Percentiles rank a stretch among this genome's conserved stretches.
Evolutionary conservation across 495 filamentous ascomycete genomes (phyloP).

Genomic region (Aspergillus diversus): DNA sequence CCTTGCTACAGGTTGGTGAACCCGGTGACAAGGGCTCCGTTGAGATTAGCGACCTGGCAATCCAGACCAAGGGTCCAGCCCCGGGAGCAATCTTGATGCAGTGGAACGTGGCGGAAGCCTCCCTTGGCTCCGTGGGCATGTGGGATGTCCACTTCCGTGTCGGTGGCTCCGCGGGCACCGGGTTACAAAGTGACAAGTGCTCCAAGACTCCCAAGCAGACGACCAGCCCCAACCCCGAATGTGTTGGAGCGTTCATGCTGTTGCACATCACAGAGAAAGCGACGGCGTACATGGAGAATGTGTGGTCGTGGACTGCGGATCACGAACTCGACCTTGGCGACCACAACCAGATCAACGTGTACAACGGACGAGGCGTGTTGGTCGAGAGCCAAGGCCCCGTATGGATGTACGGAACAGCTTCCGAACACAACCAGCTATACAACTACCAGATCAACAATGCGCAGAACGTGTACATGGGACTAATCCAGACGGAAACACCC

Average conservation of each 20-base stretch:
- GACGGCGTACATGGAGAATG: conserved; percentile 84
- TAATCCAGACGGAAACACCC: conserved; percentile 91
- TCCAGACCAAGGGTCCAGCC: conserved; percentile 64
- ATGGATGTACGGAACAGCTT: conserved; percentile 75
- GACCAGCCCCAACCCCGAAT: conserved; percentile 57
- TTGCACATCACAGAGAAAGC: conserved; percentile 75
- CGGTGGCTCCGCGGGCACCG: conserved; percentile 79
- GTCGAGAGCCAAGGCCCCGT: conserved; percentile 64
- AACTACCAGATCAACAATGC: conserved; percentile 85
- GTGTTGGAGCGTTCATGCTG: conserved; percentile 78
- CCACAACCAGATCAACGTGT: conserved; percentile 86
- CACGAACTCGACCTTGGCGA: conserved; percentile 82
- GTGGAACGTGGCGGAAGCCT: conserved; percentile 77
- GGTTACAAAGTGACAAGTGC: conserved; percentile 77
- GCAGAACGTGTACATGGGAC: conserved; percentile 78
- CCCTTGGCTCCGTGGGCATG: conserved; percentile 73
- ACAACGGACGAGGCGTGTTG: conserved; percentile 85
- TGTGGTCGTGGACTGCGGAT: conserved; percentile 95
- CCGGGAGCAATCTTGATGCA: conserved; percentile 88
- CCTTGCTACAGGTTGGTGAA: conserved; percentile 71
- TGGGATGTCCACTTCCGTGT: conserved; percentile 93
- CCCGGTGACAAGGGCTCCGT: conserved; percentile 76
- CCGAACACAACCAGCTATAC: conserved; percentile 90
- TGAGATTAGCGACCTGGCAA: conserved; percentile 79
- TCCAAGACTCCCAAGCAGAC: conserved; percentile 61